Base-by-base conservation (phyloP, 192 early-diverging fungal species). In the Entomortierella lignicola region DNA sequence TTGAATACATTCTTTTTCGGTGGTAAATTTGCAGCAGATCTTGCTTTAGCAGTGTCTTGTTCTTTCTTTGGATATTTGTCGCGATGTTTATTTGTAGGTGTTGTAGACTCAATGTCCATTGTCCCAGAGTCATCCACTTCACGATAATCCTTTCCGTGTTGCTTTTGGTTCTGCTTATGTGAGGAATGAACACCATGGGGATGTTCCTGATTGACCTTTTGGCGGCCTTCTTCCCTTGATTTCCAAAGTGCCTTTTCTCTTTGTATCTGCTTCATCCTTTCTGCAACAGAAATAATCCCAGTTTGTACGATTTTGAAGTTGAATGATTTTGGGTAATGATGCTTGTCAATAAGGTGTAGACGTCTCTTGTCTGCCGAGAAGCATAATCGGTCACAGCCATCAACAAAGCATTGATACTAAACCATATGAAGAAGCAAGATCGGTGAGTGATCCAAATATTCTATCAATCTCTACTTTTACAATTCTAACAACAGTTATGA, bases 321-420 rank as follows among this genome's bases (percentile, higher is more conserved):
- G 70, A 86, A 89, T 25, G 59, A 63, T 41, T 60, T 80, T 15
- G 88, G 83, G 55, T 87, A 89, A 4, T 77, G 41, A 50, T 89
- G 88, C 30, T 87, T 85, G 29, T 86, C 85, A 54, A 89, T 85
- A 39, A 87, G 51, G 65, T 89, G 88, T 27, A 77, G 32, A 34
- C 77, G 71, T 29, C 88, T 66, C 61, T 72, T 84, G 21, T 60
- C 54, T n/a, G 77, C 63, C 0, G 64, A 60, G 1, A 58, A 69
- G 52, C 87, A 87, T 1, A 67, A n/a, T 32, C 79, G 71, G 6
- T 72, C 58, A 53, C 88, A 89, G 1, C 66, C 79, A 42, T 87
- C 83, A 11, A 89, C 85, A 50, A 71, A 89, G 58, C 88, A 89
- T 29, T 62, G 72, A 55, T 85, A 85, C 88, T 89, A 72, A 8